Conservation (phyloP, 495 filamentous ascomycete genomes). For the Xylaria telfairii region DNA sequence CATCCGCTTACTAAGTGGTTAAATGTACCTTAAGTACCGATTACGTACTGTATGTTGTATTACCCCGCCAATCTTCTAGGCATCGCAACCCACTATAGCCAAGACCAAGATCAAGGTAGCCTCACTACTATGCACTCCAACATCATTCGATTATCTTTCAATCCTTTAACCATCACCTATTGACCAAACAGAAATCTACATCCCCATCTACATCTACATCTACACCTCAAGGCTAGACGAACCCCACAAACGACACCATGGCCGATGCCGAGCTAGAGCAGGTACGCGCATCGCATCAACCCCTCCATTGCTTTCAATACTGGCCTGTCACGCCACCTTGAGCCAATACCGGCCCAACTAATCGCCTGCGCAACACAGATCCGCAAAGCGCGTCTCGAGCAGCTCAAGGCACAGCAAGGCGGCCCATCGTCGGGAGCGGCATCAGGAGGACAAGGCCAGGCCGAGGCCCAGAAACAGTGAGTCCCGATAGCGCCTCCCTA, state of each 20-base stretch:
- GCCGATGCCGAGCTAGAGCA: constrained; percentile 87
- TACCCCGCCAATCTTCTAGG: constrained; percentile 9
- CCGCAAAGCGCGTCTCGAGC: constrained; percentile 84
- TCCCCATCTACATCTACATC: background rate
- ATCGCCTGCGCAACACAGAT: constrained; percentile 61
- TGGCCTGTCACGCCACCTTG: background rate
- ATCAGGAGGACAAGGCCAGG: constrained; percentile 59
- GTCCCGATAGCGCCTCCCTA: constrained; percentile 23
- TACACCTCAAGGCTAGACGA: background rate
- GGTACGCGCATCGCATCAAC: constrained; percentile 48
- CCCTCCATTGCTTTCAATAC: background rate
- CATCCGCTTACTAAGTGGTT: too few species aligned
- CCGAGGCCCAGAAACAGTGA: constrained; percentile 68
- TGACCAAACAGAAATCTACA: background rate
- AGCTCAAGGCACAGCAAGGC: constrained; percentile 78
- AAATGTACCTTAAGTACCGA: background rate
- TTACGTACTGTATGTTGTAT: background rate
- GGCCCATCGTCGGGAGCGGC: constrained; percentile 52
- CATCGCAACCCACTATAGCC: background rate
- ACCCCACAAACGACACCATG: constrained; percentile 49
- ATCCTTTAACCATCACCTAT: background rate
- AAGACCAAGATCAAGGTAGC: background rate
- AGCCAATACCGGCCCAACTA: constrained; percentile 11
- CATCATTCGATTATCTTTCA: background rate
- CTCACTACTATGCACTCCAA: background rate